Evolutionary conservation across 2,329 filamentous ascomycete species (phyloP), one percentile per base, ranked within the genome.

Genomic region (Talaromyces funiculosus): DNA sequence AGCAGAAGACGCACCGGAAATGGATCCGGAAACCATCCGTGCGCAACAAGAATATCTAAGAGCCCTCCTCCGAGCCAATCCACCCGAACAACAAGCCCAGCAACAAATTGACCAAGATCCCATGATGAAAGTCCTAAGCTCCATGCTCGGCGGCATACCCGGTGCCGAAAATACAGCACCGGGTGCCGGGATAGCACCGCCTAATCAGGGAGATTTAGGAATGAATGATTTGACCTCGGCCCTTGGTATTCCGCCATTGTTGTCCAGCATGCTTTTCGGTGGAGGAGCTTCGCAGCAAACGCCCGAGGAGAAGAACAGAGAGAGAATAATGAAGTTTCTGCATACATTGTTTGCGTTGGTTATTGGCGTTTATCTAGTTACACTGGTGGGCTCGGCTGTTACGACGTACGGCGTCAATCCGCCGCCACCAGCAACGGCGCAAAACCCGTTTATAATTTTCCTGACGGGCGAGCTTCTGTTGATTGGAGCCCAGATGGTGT

Each of bases 261-360:
- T 78, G 2, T 70, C 75, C 61, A 76, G 66, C 67, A 75, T 72
- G 68, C 66, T 68, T 3, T 63, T 77, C 42, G 73, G 72, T 37
- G 71, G 73, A 60, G 72, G 70, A 22, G 68, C 71, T 35, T 70
- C 73, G 68, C 74, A 70, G 61, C 73, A 72, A 60, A 72, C 71
- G 4, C 69, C 74, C 14, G 67, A 70, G 49, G 71, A 76, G 62
- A 68, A 74, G 64, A 71, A 71, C 57, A 67, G 68, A 12, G 64
- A 69, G 37, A 68, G 65, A 45, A 64, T 82, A 9, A 87, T 84
- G 85, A 81, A 83, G 57, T 70, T 84, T 22, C 69, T 86, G 9
- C 85, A 87, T 67, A 78, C 81, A 4, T 49, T 86, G 16, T 85
- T 86, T 68, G 80, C 84, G 3, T 69, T 86, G n/a, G 67, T 72